Conservation (phyloP, 306 rosid genomes). For the Calophaca sinica region DNA sequence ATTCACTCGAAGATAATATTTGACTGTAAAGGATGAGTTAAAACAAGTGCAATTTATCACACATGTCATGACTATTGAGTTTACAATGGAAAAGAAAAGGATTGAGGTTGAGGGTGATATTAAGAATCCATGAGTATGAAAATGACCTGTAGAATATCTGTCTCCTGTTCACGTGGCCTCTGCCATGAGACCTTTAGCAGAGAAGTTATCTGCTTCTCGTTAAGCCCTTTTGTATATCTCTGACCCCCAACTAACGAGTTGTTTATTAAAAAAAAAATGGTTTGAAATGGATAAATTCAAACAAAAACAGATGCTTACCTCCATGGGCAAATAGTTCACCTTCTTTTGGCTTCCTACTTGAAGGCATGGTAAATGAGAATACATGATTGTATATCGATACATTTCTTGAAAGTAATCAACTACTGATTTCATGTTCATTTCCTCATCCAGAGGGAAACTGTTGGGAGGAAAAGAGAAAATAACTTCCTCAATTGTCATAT, state of each 20-base stretch:
- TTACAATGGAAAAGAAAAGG: too few relatives aligned
- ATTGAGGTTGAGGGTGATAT: neutral
- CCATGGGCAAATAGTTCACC: conserved; percentile 58
- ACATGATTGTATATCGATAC: conserved; percentile 54
- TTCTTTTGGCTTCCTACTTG: conserved; percentile 56
- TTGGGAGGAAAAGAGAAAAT: conserved; percentile 22
- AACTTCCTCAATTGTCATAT: neutral
- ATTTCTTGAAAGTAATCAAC: conserved; percentile 60
- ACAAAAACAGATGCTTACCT: conserved; percentile 44
- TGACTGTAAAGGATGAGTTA: too few relatives aligned
- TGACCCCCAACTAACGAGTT: conserved; percentile 46
- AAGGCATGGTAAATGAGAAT: conserved; percentile 55
- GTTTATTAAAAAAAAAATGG: neutral
- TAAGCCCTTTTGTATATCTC: conserved; percentile 52
- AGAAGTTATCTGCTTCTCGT: conserved; percentile 57
- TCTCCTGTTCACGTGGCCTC: conserved; percentile 51
- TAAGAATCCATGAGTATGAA: neutral
- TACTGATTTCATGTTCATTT: conserved; percentile 64
- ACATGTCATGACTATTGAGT: too few relatives aligned
- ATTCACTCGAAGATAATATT: too few relatives aligned
- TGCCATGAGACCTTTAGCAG: conserved; percentile 54
- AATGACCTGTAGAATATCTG: conserved; percentile 42
- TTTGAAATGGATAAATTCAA: neutral
- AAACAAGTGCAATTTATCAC: too few relatives aligned
- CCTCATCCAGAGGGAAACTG: conserved; percentile 62